Conservation (phyloP, 2,329 filamentous ascomycete genomes). For the Pseudonectria buxi region DNA sequence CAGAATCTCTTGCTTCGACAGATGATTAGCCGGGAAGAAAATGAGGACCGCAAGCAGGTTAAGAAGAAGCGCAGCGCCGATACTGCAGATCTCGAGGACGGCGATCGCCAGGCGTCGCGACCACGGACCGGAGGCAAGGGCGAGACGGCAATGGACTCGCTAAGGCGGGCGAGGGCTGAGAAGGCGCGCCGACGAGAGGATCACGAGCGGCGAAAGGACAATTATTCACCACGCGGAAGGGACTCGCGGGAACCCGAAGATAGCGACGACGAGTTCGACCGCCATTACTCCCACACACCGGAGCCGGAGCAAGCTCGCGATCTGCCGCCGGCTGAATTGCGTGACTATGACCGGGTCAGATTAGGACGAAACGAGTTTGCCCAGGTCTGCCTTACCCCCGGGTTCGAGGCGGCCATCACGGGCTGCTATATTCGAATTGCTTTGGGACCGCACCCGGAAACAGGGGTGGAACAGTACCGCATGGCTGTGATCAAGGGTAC, state of each 20-base stretch:
- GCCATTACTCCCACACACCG: slow-evolving; percentile 46
- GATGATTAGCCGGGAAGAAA: slow-evolving; percentile 62
- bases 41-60: slow-evolving; percentile 45
- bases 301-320: slow-evolving; percentile 63
- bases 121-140: slow-evolving; percentile 49
- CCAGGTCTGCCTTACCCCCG: slow-evolving; percentile 87
- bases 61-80: slow-evolving; percentile 73
- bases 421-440: slow-evolving; percentile 83
- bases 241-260: slow-evolving; percentile 49
- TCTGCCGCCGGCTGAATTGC: slow-evolving; percentile 63
- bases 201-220: slow-evolving; percentile 55
- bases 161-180: slow-evolving; percentile 55
- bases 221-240: slow-evolving; percentile 27
- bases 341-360: slow-evolving; percentile 77
- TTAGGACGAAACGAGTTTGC: slow-evolving; percentile 82
- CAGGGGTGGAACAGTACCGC: slow-evolving; percentile 72
- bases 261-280: slow-evolving; percentile 74
- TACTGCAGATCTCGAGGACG: slow-evolving; percentile 71
- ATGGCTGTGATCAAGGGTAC: slow-evolving; percentile 82
- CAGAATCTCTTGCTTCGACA: slow-evolving; percentile 78
- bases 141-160: slow-evolving; percentile 63
- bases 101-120: slow-evolving; percentile 62
- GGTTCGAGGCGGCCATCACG: slow-evolving; percentile 73
- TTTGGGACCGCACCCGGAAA: slow-evolving; percentile 68
- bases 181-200: slow-evolving; percentile 47